These are phyloP conservation scores for Populus hybrid DNA, from an alignment of 441 rosid species.

Conservation along the genomic window DNA sequence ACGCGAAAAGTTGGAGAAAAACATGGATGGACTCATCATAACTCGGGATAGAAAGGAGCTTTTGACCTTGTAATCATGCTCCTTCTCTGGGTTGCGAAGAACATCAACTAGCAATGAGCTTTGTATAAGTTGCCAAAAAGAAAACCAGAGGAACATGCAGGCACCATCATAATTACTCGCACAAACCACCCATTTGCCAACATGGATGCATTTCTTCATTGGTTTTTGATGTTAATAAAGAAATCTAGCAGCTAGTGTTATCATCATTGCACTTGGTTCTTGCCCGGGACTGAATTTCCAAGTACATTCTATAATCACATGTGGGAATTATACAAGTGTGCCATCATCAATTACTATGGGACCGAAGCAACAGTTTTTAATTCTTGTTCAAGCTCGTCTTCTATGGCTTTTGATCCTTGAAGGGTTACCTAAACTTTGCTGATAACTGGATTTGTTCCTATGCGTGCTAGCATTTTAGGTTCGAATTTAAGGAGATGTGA, in stretches of 20 bases:
- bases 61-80: conserved; percentile 15
- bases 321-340: neutral
- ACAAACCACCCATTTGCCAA: conserved; percentile 16
- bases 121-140: conserved; percentile 7
- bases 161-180: conserved; percentile 17
- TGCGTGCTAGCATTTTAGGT: too few relatives aligned
- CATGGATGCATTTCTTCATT: conserved; percentile 17
- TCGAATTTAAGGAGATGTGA: too few relatives aligned
- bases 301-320: neutral
- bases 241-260: neutral
- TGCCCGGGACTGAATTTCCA: neutral
- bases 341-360: too few relatives aligned
- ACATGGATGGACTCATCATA: conserved; percentile 9
- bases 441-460: too few relatives aligned
- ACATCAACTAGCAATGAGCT: neutral
- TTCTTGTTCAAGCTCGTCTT: too few relatives aligned
- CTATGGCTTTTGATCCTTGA: too few relatives aligned
- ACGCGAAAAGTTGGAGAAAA: neutral
- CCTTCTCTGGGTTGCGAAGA: neutral
- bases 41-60: neutral
- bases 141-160: neutral
- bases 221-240: neutral
- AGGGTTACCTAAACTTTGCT: too few relatives aligned
- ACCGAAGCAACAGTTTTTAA: too few relatives aligned
- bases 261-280: conserved; percentile 1